phyloP scores from a whole-genome alignment of 2,329 filamentous ascomycete species.

The Aureobasidium sp. region DNA sequence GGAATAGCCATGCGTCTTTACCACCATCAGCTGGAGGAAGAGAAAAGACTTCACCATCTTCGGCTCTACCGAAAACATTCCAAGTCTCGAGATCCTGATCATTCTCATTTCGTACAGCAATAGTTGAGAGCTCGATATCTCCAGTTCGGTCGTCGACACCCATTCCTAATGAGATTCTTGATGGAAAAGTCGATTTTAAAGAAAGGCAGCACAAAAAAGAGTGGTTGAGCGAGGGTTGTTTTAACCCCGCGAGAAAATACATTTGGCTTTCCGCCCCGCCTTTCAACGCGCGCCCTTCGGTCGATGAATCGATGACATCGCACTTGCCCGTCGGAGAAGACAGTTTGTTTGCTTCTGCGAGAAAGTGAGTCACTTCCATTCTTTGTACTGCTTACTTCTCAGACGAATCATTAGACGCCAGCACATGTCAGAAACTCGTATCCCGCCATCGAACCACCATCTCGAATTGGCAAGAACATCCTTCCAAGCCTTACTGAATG shows the following conservation, averaged over 20 bases:
- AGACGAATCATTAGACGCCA: background rate
- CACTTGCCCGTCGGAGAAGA: background rate
- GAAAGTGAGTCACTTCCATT: background rate
- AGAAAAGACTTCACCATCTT: slow-evolving; percentile 17
- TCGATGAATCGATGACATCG: background rate
- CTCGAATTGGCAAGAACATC: background rate
- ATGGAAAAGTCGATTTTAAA: background rate
- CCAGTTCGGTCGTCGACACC: background rate
- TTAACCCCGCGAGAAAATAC: background rate
- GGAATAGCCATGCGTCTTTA: slow-evolving; percentile 43
- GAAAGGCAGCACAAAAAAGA: background rate
- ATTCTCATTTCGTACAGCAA: background rate
- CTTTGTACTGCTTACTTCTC: background rate
- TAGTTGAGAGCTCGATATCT: background rate
- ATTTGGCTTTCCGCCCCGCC: background rate
- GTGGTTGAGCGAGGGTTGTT: background rate
- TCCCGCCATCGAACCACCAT: background rate
- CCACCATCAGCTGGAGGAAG: slow-evolving; percentile 42
- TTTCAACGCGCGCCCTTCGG: background rate
- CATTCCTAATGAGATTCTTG: background rate
- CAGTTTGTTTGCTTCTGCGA: background rate
- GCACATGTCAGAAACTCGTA: background rate
- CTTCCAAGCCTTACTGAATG: background rate
- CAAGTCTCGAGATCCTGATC: background rate
- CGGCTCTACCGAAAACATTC: background rate